Conservation (phyloP, 495 filamentous ascomycete species). For the Corynascus novoguineensis region DNA sequence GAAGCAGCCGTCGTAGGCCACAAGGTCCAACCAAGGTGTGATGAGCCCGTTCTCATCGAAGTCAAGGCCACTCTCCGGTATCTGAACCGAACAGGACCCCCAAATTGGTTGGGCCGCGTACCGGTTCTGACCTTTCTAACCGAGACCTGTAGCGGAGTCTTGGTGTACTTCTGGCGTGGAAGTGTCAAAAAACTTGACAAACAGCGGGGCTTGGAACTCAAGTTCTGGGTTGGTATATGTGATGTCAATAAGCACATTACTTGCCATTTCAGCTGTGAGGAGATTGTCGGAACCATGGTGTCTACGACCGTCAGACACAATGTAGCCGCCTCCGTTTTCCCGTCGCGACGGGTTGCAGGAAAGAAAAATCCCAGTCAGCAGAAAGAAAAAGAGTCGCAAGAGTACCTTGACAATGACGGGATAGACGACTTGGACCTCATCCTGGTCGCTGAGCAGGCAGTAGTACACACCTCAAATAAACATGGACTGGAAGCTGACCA, state of each 20-base stretch:
- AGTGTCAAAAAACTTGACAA: slow-evolving; percentile 63
- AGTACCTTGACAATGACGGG: slow-evolving; percentile 19
- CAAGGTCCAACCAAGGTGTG: slow-evolving; percentile 14
- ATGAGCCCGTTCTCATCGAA: slow-evolving; percentile 46
- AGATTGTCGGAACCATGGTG: slow-evolving; percentile 77
- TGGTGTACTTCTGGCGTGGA: slow-evolving; percentile 72
- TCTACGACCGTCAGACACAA: slow-evolving; percentile 56
- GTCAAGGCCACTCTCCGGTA: slow-evolving; percentile 68
- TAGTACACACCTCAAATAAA: background rate
- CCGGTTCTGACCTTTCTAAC: slow-evolving; percentile 70
- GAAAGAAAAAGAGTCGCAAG: background rate
- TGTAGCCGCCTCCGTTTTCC: slow-evolving; percentile 54
- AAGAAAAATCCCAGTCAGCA: background rate
- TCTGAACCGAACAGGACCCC: slow-evolving; percentile 59
- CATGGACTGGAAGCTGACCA: slow-evolving; percentile 8
- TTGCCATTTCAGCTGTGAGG: slow-evolving; percentile 81
- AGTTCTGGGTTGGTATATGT: slow-evolving; percentile 56
- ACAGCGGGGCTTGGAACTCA: slow-evolving; percentile 48
- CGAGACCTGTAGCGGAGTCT: slow-evolving; percentile 66
- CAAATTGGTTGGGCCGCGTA: slow-evolving; percentile 54
- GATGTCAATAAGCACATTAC: slow-evolving; percentile 52
- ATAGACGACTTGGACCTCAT: slow-evolving; percentile 26
- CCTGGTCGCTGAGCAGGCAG: slow-evolving; percentile 21
- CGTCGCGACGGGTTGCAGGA: slow-evolving; percentile 9
- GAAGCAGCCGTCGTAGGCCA: slow-evolving; percentile 29